Evolutionary conservation across 352 stramenopile species (phyloP), one percentile per base, ranked within the genome.

Genomic region (Globisporangium takayamanum): DNA sequence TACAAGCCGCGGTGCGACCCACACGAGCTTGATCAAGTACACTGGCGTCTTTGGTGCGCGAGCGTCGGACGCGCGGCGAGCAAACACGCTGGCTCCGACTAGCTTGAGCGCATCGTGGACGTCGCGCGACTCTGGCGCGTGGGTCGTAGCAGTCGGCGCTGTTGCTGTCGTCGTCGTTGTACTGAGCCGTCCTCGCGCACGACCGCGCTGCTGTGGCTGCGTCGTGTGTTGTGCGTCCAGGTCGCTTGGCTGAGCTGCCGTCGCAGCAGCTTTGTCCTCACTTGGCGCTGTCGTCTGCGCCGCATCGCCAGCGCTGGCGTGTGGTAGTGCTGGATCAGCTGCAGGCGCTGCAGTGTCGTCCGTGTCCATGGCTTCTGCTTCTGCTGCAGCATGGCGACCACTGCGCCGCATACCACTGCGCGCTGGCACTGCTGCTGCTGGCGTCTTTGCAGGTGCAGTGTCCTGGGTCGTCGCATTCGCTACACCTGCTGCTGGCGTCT

Each of bases 11-110:
- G 18, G 39, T 7, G 50, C 36, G 8, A 63, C 15, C 3, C 57
- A 63, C 33, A 58, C 57, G 20, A 63, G 18, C 26, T 55, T 55
- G 50, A 63, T 57, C 42, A 52, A 3, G 20, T 48, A 58, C 30
- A 42, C 14, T 16, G 25, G 48, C 39, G 39, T 42, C 8, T 41
- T 15, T 6, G n/a, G 11, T 10, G n/a, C 28, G 10, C 16, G 18
- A 15, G 8, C 28, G 41, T 47, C 14, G 39, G 39, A 44, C 50
- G 37, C 8, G 33, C 25, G n/a, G n/a, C 22, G 37, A 3, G 7
- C 28, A 10, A 33, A 3, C 25, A 15, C 39, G 50, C 16, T 41
- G 22, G 22, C 45, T 39, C 10, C 33, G 33, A 39, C 33, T 2
- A 39, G 33, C 33, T 39, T 39, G 33, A 39, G 33, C 33, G 33